Conservation (phyloP, 1,284 basidiomycete genomes). For the Boletus smithii region DNA sequence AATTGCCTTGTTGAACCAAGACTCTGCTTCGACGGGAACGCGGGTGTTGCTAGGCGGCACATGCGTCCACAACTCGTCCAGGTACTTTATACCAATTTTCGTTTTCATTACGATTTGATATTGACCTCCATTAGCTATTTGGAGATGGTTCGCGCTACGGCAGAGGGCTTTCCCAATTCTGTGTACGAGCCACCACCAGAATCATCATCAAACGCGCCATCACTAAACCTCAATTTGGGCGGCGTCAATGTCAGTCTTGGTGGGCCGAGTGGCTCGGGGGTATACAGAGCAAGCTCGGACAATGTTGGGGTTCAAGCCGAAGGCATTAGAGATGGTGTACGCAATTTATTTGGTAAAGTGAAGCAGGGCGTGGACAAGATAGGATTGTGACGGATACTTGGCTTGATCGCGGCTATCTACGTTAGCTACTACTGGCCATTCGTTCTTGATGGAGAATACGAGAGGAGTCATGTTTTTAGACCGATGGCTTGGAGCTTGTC, state of each 20-base stretch:
- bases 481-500: too few relatives aligned
- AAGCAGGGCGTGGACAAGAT: constrained; percentile 85
- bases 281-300: constrained; percentile 76
- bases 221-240: constrained; percentile 86
- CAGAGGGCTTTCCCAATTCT: constrained; percentile 56
- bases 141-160: constrained; percentile 69
- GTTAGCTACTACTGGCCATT: neutral
- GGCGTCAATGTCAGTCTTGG: constrained; percentile 89
- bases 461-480: neutral
- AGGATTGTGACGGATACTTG: constrained; percentile 39
- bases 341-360: constrained; percentile 82
- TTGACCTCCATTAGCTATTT: constrained; percentile 53
- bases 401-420: neutral
- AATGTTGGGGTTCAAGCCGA: constrained; percentile 75
- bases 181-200: constrained; percentile 71
- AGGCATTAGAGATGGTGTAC: constrained; percentile 81
- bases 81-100: constrained; percentile 44
- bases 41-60: constrained; percentile 88
- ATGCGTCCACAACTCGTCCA: constrained; percentile 88
- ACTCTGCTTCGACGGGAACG: constrained; percentile 55
- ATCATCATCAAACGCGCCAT: constrained; percentile 62
- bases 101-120: neutral
- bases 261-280: constrained; percentile 75
- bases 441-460: neutral
- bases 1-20: constrained; percentile 83